A percentile compares a stretch with the other conserved stretches of the same genome.
Conservation (phyloP, 2,329 filamentous ascomycete species). For the Cercospora zeina region DNA sequence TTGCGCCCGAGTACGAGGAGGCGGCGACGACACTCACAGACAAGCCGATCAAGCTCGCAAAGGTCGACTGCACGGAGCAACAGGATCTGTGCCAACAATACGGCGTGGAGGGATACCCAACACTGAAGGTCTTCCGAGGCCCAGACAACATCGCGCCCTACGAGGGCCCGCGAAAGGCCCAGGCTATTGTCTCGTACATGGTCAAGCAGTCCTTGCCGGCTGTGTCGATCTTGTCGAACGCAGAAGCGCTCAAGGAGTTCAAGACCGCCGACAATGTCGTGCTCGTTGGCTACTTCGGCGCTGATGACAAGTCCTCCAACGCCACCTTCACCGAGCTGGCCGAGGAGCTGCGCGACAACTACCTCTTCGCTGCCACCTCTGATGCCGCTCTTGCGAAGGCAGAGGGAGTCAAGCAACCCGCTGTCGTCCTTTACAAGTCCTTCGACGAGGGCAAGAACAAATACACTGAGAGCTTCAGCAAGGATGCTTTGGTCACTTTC, state of each 20-base stretch:
- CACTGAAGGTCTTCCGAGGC: conserved; percentile 97
- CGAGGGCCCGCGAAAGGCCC: conserved; percentile 83
- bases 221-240: conserved; percentile 75
- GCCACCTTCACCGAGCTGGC: conserved; percentile 78
- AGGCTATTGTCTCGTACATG: conserved; percentile 81
- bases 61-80: conserved; percentile 95
- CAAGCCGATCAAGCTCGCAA: conserved; percentile 80
- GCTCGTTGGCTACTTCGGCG: conserved; percentile 80
- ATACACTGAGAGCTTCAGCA: conserved; percentile 78
- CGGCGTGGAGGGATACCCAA: conserved; percentile 96
- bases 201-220: conserved; percentile 95
- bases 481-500: conserved; percentile 77
- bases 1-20: conserved; percentile 88
- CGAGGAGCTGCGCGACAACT: conserved; percentile 77
- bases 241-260: conserved; percentile 84
- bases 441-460: conserved; percentile 95
- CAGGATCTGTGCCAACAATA: conserved; percentile 84
- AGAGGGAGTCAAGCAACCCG: conserved; percentile 83
- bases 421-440: conserved; percentile 91
- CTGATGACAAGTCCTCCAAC: conserved; percentile 79
- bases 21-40: conserved; percentile 81
- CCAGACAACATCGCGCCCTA: conserved; percentile 78
- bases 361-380: conserved; percentile 85
- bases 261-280: conserved; percentile 98
- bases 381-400: conserved; percentile 83